Evolutionary conservation across 2,329 filamentous ascomycete genomes (phyloP), one percentile per base, ranked within the genome.

Genomic region (Clonostachys sp.): DNA sequence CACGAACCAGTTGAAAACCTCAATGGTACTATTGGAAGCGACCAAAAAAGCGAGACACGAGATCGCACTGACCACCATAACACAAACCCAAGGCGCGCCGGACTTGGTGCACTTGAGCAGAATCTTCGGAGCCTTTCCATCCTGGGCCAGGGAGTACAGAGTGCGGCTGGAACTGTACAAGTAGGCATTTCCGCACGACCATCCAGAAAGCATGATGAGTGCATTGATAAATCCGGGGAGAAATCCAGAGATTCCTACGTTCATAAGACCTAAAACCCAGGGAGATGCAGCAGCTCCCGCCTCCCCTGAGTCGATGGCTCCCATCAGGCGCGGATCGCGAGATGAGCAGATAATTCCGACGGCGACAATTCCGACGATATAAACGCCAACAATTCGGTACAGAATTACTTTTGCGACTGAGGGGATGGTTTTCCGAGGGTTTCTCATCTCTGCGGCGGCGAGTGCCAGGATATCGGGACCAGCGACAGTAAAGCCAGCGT

Each of bases 341-440:
- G 66, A 78, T 55, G 76, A 78, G 46, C 78, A 69, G 24, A 79
- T 68, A 42, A 83, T 72, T 12, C 75, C 70, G 4, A 78, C 75
- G 12, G 73, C 71, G 48, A 82, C 77, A 38, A 84, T 75, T 72
- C 71, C 53, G 61, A 89, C 71, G n/a, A 89, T 75, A 64, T 89
- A 89, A 66, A 90, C 89, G 2, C 76, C 66, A 1, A 83, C 84
- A 34, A 90, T 71, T 44, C 87, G 83, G 63, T 85, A 88, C 64
- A 89, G 88, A 34, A 89, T 83, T 41, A 82, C 81, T 53, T 87
- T 88, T 67, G 80, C 88, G 2, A 86, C 86, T 49, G 76, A 30
- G 9, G 24, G 24, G 24, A 30, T 30, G 7, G 9, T 30, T 10
- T 67, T 64, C 40, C 84, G 76, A 3, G 84, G 84, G 58, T 86